Conservation (phyloP, 176 grass and related monocot species). For the Coix lacrymajobi region DNA sequence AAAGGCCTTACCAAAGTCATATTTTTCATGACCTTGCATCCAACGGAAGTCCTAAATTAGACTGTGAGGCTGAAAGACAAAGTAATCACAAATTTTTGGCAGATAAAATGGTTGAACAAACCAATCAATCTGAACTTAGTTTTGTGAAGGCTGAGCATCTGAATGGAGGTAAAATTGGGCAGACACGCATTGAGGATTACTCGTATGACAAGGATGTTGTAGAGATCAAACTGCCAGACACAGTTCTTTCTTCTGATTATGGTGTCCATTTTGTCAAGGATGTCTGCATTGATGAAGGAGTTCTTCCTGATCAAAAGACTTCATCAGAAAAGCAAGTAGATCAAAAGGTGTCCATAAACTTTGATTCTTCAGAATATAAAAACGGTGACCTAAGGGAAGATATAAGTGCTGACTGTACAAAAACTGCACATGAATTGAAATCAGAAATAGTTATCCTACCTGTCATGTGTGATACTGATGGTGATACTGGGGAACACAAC, state of each 20-base stretch:
- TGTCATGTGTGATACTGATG: slow-evolving; percentile 16
- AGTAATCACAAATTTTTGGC: slow-evolving; percentile 1
- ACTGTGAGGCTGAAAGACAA: slow-evolving; percentile 17
- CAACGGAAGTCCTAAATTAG: slow-evolving; percentile 25
- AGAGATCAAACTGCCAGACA: slow-evolving; percentile 50
- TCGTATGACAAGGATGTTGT: slow-evolving; percentile 74
- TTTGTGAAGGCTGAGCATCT: slow-evolving; percentile 35
- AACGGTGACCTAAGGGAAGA: slow-evolving; percentile 16
- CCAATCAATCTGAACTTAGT: slow-evolving; percentile 30
- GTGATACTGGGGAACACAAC: not conserved
- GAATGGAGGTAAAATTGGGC: slow-evolving; percentile 35
- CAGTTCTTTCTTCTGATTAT: slow-evolving; percentile 37
- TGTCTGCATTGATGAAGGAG: slow-evolving; percentile 73
- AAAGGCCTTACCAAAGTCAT: slow-evolving; percentile 26
- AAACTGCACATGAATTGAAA: slow-evolving; percentile 22
- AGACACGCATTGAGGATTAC: slow-evolving; percentile 33
- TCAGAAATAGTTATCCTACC: slow-evolving; percentile 24
- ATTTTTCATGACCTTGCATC: slow-evolving; percentile 27
- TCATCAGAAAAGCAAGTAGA: slow-evolving; percentile 25
- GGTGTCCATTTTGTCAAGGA: slow-evolving; percentile 66
- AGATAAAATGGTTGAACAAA: slow-evolving; percentile 50
- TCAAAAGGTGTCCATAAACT: slow-evolving; percentile 17
- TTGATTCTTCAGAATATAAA: slow-evolving; percentile 27
- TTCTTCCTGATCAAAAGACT: slow-evolving; percentile 32
- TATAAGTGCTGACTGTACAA: slow-evolving; percentile 3